These are phyloP conservation scores for Flaveria linearis DNA, from an alignment of 129 eudicot genomes.

Conservation along the genomic window DNA sequence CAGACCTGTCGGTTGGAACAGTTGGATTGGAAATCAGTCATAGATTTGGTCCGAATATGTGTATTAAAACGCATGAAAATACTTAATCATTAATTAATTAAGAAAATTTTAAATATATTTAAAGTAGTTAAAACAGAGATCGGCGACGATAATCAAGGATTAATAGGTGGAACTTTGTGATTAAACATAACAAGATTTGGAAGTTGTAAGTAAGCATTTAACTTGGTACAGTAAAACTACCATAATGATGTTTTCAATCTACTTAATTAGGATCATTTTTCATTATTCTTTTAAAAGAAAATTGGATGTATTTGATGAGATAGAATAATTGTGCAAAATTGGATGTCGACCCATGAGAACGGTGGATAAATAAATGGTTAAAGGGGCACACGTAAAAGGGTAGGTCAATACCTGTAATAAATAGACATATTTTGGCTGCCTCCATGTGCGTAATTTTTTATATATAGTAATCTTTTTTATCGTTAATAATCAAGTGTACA, in stretches of 20 bases:
- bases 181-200: background rate
- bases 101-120: no score
- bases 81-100: no score
- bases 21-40: no score
- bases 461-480: background rate
- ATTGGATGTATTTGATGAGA: background rate
- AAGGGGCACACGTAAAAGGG: background rate
- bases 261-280: background rate
- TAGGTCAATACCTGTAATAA: conserved; percentile 21
- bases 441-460: conserved; percentile 17
- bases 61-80: no score
- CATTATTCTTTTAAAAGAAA: background rate
- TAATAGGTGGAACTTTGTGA: no score
- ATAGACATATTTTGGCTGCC: conserved; percentile 14
- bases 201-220: background rate
- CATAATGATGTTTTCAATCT: background rate
- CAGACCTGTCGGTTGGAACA: no score
- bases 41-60: no score
- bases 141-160: background rate
- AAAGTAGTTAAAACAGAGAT: background rate
- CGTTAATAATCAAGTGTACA: background rate
- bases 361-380: conserved; percentile 30
- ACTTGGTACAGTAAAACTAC: no score
- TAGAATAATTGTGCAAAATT: background rate
- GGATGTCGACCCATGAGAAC: conserved; percentile 38